Evolutionary conservation across 495 filamentous ascomycete genomes (phyloP), one percentile per base, ranked within the genome.

Genomic region (Aspergillus diversus): DNA sequence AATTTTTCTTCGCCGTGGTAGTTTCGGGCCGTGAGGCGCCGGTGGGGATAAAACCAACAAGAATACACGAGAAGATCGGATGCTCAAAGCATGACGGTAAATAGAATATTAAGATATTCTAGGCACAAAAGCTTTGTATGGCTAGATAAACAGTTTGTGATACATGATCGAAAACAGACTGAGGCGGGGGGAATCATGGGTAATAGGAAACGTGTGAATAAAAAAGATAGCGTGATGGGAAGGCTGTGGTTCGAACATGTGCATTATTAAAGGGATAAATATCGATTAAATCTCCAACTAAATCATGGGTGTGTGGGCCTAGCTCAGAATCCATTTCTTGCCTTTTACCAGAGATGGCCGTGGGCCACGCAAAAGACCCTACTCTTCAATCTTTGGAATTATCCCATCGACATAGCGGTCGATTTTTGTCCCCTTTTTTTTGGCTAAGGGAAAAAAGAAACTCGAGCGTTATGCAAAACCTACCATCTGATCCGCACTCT

Each of bases 241-340:
- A 49, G 21, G 5, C 1, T 15, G 15, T 8, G 56, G 32, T 27
- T 63, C 55, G 56, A 63, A 63, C 50, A 16, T 13, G 32, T 11
- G 17, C 8, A 17, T 16, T 13, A 11, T 54, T 31, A 1, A 13
- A 33, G 42, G 55, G 59, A 64, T 57, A 64, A 48, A 59, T 17
- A 37, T 8, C 32, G 50, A 5, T 43, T 53, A 5, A 43, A 17
- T n/a, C 11, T 1, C 16, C 11, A 5, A 0, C 1, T 0, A 5
- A 13, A 17, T 51, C 32, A 63, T 47, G 60, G 60, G 60, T 63
- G 60, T 63, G 60, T 63, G 60, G 60, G 60, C 60, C 60, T 63
- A 63, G 60, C 60, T 63, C 60, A 63, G 60, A 63, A 63, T 63
- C 60, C 60, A 63, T 63, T 63, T 63, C 60, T 63, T 63, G 60